Evolutionary conservation across 1,139 yeast species (phyloP).

Genomic region (Suhomyces bribrorum): DNA sequence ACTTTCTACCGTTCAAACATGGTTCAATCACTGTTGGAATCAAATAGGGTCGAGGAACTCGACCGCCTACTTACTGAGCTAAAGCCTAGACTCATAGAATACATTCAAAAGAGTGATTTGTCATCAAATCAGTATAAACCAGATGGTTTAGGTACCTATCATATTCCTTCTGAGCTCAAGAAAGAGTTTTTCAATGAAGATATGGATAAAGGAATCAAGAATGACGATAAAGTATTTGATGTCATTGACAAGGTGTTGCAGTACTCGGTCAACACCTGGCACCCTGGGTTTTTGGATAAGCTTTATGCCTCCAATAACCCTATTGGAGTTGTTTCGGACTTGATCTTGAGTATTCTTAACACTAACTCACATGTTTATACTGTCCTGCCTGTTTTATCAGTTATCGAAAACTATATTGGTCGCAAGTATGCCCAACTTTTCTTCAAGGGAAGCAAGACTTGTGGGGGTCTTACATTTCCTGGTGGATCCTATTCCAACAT

Average conservation of each 20-base stretch:
- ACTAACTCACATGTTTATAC: slow-evolving; percentile 87
- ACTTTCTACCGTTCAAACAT: slow-evolving; percentile 1
- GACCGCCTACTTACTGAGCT: slow-evolving; percentile 34
- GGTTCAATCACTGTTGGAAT: slow-evolving; percentile 28
- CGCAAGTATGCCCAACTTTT: slow-evolving; percentile 68
- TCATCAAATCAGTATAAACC: slow-evolving; percentile 25
- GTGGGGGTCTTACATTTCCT: slow-evolving; percentile 84
- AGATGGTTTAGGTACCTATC: slow-evolving; percentile 41
- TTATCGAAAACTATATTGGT: slow-evolving; percentile 70
- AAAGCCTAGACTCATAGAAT: slow-evolving; percentile 40
- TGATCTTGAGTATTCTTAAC: slow-evolving; percentile 68
- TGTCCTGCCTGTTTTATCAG: slow-evolving; percentile 79
- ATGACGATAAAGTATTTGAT: slow-evolving; percentile 21
- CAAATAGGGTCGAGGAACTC: slow-evolving; percentile 40
- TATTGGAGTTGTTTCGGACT: slow-evolving; percentile 74
- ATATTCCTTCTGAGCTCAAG: slow-evolving; percentile 38
- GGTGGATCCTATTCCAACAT: slow-evolving; percentile 90
- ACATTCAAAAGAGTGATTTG: slow-evolving; percentile 39
- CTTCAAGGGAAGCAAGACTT: slow-evolving; percentile 46
- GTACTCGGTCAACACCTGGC: slow-evolving; percentile 84
- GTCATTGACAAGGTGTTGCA: slow-evolving; percentile 60
- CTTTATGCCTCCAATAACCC: slow-evolving; percentile 84
- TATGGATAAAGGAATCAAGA: slow-evolving; percentile 11
- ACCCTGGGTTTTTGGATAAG: slow-evolving; percentile 82
- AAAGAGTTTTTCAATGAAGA: slow-evolving; percentile 19